Evolutionary conservation across 495 filamentous ascomycete genomes (phyloP).

Genomic region (Parathielavia hyrcaniae): DNA sequence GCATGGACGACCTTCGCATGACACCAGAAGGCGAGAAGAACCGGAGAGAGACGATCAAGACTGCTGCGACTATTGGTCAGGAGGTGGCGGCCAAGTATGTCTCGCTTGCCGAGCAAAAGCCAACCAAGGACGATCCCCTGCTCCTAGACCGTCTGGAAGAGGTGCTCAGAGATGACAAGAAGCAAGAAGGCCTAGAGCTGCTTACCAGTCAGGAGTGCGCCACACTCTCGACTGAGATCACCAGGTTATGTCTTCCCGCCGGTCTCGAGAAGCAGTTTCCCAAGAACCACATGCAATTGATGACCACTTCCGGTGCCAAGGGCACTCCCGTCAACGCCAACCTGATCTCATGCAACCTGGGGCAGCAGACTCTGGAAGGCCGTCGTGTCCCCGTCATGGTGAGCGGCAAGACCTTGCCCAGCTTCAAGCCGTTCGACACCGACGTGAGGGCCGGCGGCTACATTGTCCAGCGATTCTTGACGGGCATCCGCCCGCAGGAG

Average conservation of each 20-base stretch:
- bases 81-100: constrained; percentile 88
- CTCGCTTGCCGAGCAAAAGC: constrained; percentile 61
- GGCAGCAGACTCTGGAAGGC: constrained; percentile 95
- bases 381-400: constrained; percentile 95
- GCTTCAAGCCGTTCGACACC: constrained; percentile 87
- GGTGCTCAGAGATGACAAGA: constrained; percentile 81
- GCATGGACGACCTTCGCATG: constrained; percentile 90
- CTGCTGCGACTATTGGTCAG: constrained; percentile 66
- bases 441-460: constrained; percentile 89
- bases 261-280: constrained; percentile 90
- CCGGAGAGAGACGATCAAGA: constrained; percentile 62
- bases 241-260: constrained; percentile 65
- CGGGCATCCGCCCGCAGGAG: constrained; percentile 92
- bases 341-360: constrained; percentile 94
- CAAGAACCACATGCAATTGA: constrained; percentile 96
- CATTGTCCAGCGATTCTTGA: constrained; percentile 93
- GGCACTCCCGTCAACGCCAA: constrained; percentile 90
- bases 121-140: constrained; percentile 56
- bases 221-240: constrained; percentile 72
- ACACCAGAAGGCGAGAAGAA: constrained; percentile 71
- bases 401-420: constrained; percentile 92
- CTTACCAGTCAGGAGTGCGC: constrained; percentile 69
- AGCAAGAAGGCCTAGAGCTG: constrained; percentile 80
- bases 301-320: constrained; percentile 97
- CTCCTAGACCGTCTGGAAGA: constrained; percentile 75